Base-by-base conservation (phyloP, 805 yeast genomes). In the Saccharomycopsis selenospora region DNA sequence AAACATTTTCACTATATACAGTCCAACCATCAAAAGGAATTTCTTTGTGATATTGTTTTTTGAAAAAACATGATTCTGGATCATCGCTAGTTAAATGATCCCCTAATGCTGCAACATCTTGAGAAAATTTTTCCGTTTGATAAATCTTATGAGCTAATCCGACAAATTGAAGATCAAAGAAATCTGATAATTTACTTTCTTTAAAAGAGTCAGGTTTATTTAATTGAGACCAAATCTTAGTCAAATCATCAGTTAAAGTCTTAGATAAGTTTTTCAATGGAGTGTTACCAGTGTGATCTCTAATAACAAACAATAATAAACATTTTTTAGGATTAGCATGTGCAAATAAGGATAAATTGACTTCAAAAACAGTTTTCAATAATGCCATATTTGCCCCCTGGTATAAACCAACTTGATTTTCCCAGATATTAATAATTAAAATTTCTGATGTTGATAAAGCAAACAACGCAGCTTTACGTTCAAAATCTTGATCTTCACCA, bases 361-460 rank as follows among this genome's bases (percentile, higher is more conserved):
- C 99, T 61, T 93, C 99, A 66, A 93, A 89, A 3, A 93, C 99
- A 0, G 99, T 93, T 61, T 90, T 90, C 56, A 93, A 71, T 41
- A 93, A 69, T 1, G 93, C 98, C 95, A 93, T 85, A 61, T 93
- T 93, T 22, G 97, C 97, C 46, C 99, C 99, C 64, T 91, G 97
- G 61, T 93, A 93, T 40, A 93, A 72, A 7, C 99, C 99, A 49
- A 93, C 89, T 66, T 93, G 99, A 57, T 87, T 85, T 64, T 93
- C 99, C 97, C 98, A 93, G 61, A 91, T 79, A 64, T 93, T 93
- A 40, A 93, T 84, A 52, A 93, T 88, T 57, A 93, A 71, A 3
- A 90, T 80, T 61, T 93, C 98, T 13, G 93, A 80, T 0, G 96
- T 90, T 8, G 97, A 79, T 53, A 93, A 70, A 0, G 99, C 98